A percentile compares a stretch with the other conserved stretches of the same genome.
These are phyloP conservation scores for Rhizophora apiculata DNA, from an alignment of 345 rosid species.

Conservation along the genomic window DNA sequence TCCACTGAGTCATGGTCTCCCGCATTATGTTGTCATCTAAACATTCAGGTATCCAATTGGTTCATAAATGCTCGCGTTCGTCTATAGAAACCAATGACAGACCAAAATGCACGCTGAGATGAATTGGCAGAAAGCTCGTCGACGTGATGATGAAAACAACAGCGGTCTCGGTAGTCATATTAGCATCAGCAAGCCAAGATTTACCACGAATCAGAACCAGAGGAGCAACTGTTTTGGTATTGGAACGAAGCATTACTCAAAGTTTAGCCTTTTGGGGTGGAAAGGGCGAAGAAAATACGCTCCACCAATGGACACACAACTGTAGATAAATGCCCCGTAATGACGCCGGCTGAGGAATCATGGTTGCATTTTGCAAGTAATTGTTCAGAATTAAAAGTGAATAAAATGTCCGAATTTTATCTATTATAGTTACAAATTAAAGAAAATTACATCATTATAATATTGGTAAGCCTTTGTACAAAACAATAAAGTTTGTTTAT, in stretches of 20 bases:
- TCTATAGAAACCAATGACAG: constrained; percentile 94
- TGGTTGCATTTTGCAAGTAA: neutral
- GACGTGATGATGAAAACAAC: constrained; percentile 31
- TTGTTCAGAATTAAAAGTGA: too few relatives aligned
- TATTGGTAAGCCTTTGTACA: too few relatives aligned
- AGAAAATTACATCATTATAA: too few relatives aligned
- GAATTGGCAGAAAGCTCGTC: constrained; percentile 53
- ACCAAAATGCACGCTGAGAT: constrained; percentile 87
- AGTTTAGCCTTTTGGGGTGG: constrained; percentile 33
- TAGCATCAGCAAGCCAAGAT: constrained; percentile 32
- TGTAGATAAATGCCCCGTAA: constrained; percentile 18
- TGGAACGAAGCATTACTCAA: neutral
- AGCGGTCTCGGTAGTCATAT: constrained; percentile 27
- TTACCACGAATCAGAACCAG: constrained; percentile 12
- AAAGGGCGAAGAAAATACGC: neutral
- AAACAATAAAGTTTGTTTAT: too few relatives aligned
- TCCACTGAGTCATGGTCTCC: too few relatives aligned
- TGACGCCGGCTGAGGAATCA: constrained; percentile 7
- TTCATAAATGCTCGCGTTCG: constrained; percentile 93
- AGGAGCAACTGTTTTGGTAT: neutral
- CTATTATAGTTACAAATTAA: too few relatives aligned
- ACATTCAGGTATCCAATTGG: constrained; percentile 79
- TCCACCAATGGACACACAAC: constrained; percentile 11
- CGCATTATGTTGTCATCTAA: neutral
- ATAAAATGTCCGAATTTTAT: too few relatives aligned